A percentile compares a stretch with the other conserved stretches of the same genome.
Conservation (phyloP, 768 basidiomycete species). For the Psilocybe cyanescens region DNA sequence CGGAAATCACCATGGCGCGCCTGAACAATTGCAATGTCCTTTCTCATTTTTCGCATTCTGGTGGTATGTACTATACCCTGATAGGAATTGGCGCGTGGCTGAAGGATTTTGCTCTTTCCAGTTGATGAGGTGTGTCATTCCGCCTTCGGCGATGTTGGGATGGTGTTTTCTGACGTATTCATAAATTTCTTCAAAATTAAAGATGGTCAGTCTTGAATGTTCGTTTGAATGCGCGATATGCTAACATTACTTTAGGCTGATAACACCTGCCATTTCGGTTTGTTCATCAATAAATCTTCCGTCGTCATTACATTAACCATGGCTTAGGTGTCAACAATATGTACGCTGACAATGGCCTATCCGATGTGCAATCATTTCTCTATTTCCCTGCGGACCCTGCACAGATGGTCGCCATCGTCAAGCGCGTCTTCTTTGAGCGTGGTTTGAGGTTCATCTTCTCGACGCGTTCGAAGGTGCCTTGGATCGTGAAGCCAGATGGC, state of each 20-base stretch:
- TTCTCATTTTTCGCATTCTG: slow-evolving; percentile 89
- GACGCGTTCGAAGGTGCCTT: slow-evolving; percentile 88
- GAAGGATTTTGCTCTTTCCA: slow-evolving; percentile 23
- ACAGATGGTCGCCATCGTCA: slow-evolving; percentile 80
- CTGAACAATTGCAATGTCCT: slow-evolving; percentile 88
- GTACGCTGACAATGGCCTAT: slow-evolving; percentile 88
- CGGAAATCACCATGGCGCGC: slow-evolving; percentile 92
- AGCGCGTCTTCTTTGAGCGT: slow-evolving; percentile 80
- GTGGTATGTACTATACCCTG: slow-evolving; percentile 50
- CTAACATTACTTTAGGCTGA: slow-evolving; percentile 37
- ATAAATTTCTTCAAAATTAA: not conserved
- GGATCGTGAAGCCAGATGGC: slow-evolving; percentile 79
- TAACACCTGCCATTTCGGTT: slow-evolving; percentile 52
- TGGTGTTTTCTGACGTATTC: not conserved
- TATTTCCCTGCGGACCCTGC: slow-evolving; percentile 89
- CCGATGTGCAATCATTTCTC: slow-evolving; percentile 76
- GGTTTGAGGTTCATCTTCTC: slow-evolving; percentile 89
- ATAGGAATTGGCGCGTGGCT: not conserved
- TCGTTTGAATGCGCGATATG: not conserved
- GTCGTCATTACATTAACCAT: slow-evolving; percentile 38
- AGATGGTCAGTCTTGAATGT: slow-evolving; percentile 1
- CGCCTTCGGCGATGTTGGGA: not conserved
- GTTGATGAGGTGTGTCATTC: slow-evolving; percentile 60
- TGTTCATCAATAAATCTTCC: not conserved
- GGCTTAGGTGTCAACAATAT: slow-evolving; percentile 77